Conservation (phyloP, 23 red algal species). For the Cyanidioschyzon merolae region DNA sequence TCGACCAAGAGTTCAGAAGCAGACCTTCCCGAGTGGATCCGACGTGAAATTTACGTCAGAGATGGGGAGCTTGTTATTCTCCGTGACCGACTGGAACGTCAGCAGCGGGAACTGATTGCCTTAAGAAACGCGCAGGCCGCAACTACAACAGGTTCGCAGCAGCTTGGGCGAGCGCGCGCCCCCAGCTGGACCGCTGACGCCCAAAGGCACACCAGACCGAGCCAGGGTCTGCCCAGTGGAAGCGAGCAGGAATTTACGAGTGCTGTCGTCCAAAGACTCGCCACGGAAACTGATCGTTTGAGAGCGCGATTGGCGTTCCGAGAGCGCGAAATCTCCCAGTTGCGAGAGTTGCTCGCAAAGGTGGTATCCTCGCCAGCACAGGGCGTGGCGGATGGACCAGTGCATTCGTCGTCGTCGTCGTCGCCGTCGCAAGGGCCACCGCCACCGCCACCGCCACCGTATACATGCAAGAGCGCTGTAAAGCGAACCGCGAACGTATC, state of each 20-base stretch:
- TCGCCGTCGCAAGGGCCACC: too few species aligned
- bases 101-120: constrained; percentile 2
- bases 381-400: too few species aligned
- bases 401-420: too few species aligned
- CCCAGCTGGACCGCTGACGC: background rate
- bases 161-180: background rate
- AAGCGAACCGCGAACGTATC: background rate
- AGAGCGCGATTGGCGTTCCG: constrained; percentile 8
- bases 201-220: background rate
- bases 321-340: background rate
- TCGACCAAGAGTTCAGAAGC: background rate
- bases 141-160: background rate
- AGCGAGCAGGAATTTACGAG: background rate
- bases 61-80: constrained; percentile 5
- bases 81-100: background rate
- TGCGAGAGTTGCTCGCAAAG: background rate
- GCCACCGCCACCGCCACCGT: background rate
- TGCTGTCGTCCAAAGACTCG: background rate
- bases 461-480: background rate
- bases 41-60: background rate
- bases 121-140: background rate
- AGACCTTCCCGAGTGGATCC: background rate
- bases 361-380: too few species aligned
- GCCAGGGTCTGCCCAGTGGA: background rate
- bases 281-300: background rate